Evolutionary conservation across 176 grass and related monocot species (phyloP).

Genomic region (Eleusine coracana): DNA sequence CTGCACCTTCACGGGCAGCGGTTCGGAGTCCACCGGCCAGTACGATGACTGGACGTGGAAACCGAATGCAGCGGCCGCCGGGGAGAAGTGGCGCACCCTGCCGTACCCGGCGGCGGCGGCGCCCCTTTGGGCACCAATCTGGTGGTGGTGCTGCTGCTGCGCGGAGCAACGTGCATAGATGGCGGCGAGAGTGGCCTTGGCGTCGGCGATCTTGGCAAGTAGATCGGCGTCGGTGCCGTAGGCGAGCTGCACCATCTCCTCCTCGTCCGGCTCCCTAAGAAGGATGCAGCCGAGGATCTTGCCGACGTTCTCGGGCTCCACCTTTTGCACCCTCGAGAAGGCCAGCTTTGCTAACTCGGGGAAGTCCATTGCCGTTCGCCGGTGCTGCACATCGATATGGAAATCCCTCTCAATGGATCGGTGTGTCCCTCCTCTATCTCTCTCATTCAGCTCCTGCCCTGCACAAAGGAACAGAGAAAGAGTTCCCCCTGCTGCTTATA

Average conservation of each 20-base stretch:
- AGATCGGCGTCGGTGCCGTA: slow-evolving; percentile 57
- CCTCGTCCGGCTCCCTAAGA: slow-evolving; percentile 54
- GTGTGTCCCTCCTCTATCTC: neutral
- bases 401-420: neutral
- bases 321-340: slow-evolving; percentile 54
- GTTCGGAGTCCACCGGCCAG: slow-evolving; percentile 44
- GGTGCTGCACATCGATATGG: slow-evolving; percentile 22
- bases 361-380: slow-evolving; percentile 55
- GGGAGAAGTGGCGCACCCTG: slow-evolving; percentile 28
- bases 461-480: neutral
- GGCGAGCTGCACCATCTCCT: slow-evolving; percentile 79
- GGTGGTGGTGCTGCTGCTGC: slow-evolving; percentile 6
- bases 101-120: slow-evolving; percentile 3
- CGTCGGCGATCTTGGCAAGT: slow-evolving; percentile 53
- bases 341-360: slow-evolving; percentile 62
- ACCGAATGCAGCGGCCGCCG: slow-evolving; percentile 6
- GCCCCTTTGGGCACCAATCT: slow-evolving; percentile 22
- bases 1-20: neutral
- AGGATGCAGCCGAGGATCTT: slow-evolving; percentile 90
- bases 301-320: slow-evolving; percentile 65
- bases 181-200: slow-evolving; percentile 56
- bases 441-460: neutral
- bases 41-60: slow-evolving; percentile 45
- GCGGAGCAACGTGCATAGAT: slow-evolving; percentile 51
- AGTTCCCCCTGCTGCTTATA: neutral